Evolutionary conservation across 768 basidiomycete genomes (phyloP).

Genomic region (Neoboletus magnificus): DNA sequence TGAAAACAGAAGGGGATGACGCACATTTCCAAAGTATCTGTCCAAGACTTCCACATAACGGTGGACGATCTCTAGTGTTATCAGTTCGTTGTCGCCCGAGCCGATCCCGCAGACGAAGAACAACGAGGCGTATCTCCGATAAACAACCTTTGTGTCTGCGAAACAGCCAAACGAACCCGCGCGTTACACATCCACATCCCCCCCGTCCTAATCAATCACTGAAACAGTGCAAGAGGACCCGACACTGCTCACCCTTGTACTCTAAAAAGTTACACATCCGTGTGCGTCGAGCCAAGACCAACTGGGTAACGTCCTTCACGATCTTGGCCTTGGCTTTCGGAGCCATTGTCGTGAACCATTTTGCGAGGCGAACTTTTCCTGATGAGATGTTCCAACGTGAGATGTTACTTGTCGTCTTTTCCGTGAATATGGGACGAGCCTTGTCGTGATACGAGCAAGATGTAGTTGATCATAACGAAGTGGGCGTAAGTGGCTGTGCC

Average conservation of each 20-base stretch:
- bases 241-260: constrained; percentile 72
- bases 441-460: constrained; percentile 92
- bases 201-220: constrained; percentile 28
- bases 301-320: constrained; percentile 92
- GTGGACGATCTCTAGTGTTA: constrained; percentile 90
- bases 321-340: constrained; percentile 84
- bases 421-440: constrained; percentile 41
- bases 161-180: neutral
- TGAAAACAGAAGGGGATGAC: constrained; percentile 7
- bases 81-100: constrained; percentile 83
- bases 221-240: neutral
- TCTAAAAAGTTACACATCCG: constrained; percentile 96
- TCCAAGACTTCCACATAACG: constrained; percentile 90
- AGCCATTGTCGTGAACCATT: constrained; percentile 91
- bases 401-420: constrained; percentile 1
- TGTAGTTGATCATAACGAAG: constrained; percentile 77
- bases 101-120: constrained; percentile 93
- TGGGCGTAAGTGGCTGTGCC: constrained; percentile 25
- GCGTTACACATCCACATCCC: neutral
- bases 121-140: constrained; percentile 91
- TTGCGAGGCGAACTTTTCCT: constrained; percentile 93
- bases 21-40: constrained; percentile 50
- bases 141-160: constrained; percentile 82
- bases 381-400: constrained; percentile 10
- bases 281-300: constrained; percentile 82